Evolutionary conservation across 192 early-diverging fungal genomes (phyloP).

Genomic region (Podila clonocystis): DNA sequence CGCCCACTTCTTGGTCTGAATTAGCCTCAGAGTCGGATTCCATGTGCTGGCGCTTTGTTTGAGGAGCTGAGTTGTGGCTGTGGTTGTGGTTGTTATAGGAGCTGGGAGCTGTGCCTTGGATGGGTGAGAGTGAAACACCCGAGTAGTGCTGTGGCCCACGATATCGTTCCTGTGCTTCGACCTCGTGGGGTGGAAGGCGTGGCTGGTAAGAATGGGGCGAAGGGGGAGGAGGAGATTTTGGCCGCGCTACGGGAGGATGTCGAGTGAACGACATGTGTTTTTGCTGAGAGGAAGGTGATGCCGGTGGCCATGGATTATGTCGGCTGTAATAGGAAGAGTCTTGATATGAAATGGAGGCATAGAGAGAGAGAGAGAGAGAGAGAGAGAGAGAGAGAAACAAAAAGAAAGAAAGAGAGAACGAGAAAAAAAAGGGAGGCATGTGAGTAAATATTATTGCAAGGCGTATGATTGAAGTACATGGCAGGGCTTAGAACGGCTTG

Average conservation of each 20-base stretch:
- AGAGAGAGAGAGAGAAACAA: not conserved
- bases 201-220: not conserved
- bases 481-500: too few species aligned
- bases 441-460: too few species aligned
- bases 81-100: too few species aligned
- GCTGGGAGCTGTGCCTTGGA: too few species aligned
- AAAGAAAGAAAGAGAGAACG: not conserved
- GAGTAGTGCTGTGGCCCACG: not conserved
- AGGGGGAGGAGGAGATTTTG: not conserved
- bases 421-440: not conserved
- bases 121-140: not conserved
- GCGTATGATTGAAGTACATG: too few species aligned
- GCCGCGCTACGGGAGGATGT: not conserved
- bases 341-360: not conserved
- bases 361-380: not conserved
- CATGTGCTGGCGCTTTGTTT: not conserved
- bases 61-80: not conserved
- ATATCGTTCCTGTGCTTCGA: not conserved
- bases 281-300: not conserved
- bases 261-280: conserved; percentile 4
- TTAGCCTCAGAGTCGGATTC: conserved; percentile 31
- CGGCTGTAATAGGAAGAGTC: not conserved
- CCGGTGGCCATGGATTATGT: not conserved
- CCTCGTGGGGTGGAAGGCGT: not conserved
- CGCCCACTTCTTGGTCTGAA: conserved; percentile 14